phyloP scores from a whole-genome alignment of 179 eudicot genomes.

The Actinidia polygama region DNA sequence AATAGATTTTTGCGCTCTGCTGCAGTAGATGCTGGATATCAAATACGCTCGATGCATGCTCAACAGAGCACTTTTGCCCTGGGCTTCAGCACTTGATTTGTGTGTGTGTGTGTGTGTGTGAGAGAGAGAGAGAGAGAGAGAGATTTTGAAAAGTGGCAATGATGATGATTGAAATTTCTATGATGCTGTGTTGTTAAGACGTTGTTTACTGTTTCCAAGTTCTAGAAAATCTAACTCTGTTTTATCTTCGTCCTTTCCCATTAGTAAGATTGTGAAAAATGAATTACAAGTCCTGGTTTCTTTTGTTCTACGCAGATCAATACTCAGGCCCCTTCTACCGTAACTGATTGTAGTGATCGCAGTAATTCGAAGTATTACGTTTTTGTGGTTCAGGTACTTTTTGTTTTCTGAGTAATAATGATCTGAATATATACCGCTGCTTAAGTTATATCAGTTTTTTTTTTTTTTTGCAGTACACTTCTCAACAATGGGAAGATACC shows the following conservation, averaged over 20 bases:
- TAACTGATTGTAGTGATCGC: slow-evolving; percentile 47
- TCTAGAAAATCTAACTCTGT: slow-evolving; percentile 3
- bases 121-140: neutral
- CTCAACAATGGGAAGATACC: slow-evolving; percentile 89
- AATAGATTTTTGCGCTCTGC: too few species aligned
- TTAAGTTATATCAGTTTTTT: neutral
- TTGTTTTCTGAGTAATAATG: slow-evolving; percentile 28
- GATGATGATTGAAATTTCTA: neutral
- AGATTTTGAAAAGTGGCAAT: too few species aligned
- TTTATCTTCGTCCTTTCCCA: neutral
- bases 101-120: neutral
- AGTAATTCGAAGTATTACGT: slow-evolving; percentile 15
- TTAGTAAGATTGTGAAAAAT: slow-evolving; percentile 3
- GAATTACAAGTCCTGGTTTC: neutral
- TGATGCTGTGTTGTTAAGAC: neutral
- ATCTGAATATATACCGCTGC: slow-evolving; percentile 28
- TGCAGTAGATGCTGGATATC: too few species aligned
- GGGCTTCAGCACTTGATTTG: too few species aligned
- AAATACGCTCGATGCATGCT: too few species aligned
- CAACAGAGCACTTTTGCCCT: too few species aligned
- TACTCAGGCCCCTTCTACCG: slow-evolving; percentile 82
- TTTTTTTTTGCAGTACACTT: slow-evolving; percentile 60
- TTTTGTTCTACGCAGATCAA: slow-evolving; percentile 62
- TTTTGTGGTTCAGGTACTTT: slow-evolving; percentile 15
- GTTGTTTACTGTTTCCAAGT: neutral